Percentiles rank a stretch among this genome's conserved stretches.
These are phyloP conservation scores for Beauveria varroae DNA, from an alignment of 2,329 filamentous ascomycete species.

Conservation along the genomic window DNA sequence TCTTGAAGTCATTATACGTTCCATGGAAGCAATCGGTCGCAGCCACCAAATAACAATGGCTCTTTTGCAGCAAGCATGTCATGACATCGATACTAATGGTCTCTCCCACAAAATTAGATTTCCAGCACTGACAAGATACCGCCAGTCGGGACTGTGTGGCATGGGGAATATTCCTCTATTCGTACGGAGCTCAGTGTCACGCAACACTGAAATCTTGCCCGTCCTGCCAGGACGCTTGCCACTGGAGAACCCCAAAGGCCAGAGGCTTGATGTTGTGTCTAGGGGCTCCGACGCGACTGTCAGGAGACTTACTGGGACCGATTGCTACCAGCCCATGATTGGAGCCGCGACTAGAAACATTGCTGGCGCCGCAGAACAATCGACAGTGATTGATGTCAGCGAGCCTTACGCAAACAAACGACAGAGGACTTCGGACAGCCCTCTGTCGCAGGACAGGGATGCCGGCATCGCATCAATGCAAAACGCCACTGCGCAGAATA, in stretches of 20 bases:
- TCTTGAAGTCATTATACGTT: constrained; percentile 68
- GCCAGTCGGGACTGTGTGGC: constrained; percentile 21
- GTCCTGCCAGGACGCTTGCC: constrained; percentile 39
- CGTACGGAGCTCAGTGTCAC: constrained; percentile 36
- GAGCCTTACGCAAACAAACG: constrained; percentile 22
- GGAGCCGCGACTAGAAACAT: constrained; percentile 27
- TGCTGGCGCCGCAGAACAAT: constrained; percentile 5
- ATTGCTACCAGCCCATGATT: constrained; percentile 27
- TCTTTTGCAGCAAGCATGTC: constrained; percentile 75
- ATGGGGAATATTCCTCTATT: constrained; percentile 39
- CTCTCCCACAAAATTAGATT: constrained; percentile 29
- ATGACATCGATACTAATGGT: constrained; percentile 62
- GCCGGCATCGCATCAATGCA: not conserved
- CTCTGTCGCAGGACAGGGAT: constrained; percentile 13
- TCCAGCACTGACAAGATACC: constrained; percentile 28
- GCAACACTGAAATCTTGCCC: constrained; percentile 31
- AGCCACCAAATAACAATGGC: constrained; percentile 71
- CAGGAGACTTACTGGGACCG: constrained; percentile 14
- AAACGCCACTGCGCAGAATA: not conserved
- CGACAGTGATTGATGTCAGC: not conserved
- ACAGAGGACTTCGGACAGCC: constrained; percentile 23
- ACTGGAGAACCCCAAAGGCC: constrained; percentile 25
- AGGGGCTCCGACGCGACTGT: constrained; percentile 4
- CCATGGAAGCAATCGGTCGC: constrained; percentile 69
- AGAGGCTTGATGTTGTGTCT: not conserved